phyloP scores from a whole-genome alignment of 306 rosid species.

The Vachellia collinsii region DNA sequence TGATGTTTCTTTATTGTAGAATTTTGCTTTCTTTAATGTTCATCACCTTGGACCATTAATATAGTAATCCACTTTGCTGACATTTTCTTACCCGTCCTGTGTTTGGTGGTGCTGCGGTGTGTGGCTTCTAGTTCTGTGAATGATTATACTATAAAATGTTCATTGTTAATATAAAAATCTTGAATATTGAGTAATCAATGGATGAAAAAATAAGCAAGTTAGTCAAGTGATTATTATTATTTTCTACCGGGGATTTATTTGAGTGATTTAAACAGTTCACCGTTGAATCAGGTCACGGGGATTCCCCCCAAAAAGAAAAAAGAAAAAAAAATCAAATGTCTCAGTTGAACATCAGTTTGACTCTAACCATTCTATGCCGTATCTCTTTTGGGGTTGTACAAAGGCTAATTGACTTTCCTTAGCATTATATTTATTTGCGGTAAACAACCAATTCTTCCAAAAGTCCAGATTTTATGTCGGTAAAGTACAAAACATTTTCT shows the following conservation, averaged over 20 bases:
- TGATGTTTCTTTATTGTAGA: neutral
- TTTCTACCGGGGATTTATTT: neutral
- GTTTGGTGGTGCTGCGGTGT: neutral
- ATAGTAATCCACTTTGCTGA: neutral
- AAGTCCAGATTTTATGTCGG: neutral
- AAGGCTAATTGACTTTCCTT: slow-evolving; percentile 1
- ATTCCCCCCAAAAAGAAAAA: too few relatives aligned
- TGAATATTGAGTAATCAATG: neutral
- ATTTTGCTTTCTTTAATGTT: neutral
- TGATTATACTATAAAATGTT: too few relatives aligned
- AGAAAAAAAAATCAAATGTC: neutral
- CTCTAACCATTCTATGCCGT: neutral
- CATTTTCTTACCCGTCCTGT: neutral
- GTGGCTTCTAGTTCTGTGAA: too few relatives aligned
- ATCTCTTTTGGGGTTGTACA: neutral
- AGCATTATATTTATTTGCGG: neutral
- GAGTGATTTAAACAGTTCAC: neutral
- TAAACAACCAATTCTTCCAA: slow-evolving; percentile 4
- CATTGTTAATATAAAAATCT: neutral
- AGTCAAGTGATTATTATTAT: too few relatives aligned
- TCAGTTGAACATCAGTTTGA: neutral
- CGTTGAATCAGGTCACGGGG: neutral
- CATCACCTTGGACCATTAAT: neutral
- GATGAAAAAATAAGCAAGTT: neutral
- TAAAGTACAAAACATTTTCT: slow-evolving; percentile 20